These are phyloP conservation scores for Neurospora intermedia DNA, from an alignment of 495 filamentous ascomycete species.

Conservation along the genomic window DNA sequence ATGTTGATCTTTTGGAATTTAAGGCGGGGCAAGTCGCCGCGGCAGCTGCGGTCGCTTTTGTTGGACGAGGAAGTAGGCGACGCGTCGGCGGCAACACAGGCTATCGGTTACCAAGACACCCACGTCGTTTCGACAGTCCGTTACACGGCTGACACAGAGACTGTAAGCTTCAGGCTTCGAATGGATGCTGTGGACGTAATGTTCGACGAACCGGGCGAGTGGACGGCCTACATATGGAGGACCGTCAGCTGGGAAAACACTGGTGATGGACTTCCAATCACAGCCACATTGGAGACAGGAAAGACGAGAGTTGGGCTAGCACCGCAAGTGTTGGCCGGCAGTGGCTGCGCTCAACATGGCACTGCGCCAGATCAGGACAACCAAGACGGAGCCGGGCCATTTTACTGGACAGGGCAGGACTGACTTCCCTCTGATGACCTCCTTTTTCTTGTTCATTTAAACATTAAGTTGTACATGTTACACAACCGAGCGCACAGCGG, in stretches of 20 bases:
- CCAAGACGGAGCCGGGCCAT: not conserved
- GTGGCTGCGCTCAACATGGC: not conserved
- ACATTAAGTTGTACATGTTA: not conserved
- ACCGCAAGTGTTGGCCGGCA: not conserved
- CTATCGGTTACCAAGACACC: constrained; percentile 11
- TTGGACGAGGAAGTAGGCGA: constrained; percentile 11
- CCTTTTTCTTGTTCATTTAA: not conserved
- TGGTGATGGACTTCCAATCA: not conserved
- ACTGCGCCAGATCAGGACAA: not conserved
- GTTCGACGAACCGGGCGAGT: constrained; percentile 8
- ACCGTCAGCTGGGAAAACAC: constrained; percentile 1
- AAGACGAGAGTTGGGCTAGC: not conserved
- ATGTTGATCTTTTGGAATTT: constrained; percentile 22
- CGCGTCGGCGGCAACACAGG: not conserved
- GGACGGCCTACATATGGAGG: constrained; percentile 18
- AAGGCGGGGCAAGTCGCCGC: not conserved
- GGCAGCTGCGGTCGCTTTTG: constrained; percentile 4
- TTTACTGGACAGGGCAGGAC: not conserved
- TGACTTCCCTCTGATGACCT: not conserved
- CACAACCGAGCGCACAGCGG: not conserved
- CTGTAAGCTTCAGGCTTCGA: constrained; percentile 20
- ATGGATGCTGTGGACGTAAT: constrained; percentile 18
- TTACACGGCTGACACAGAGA: constrained; percentile 9
- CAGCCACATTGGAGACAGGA: not conserved
- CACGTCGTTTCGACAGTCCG: constrained; percentile 17